Conservation (phyloP, 2,329 filamentous ascomycete species). For the Epichloe aotearoae region DNA sequence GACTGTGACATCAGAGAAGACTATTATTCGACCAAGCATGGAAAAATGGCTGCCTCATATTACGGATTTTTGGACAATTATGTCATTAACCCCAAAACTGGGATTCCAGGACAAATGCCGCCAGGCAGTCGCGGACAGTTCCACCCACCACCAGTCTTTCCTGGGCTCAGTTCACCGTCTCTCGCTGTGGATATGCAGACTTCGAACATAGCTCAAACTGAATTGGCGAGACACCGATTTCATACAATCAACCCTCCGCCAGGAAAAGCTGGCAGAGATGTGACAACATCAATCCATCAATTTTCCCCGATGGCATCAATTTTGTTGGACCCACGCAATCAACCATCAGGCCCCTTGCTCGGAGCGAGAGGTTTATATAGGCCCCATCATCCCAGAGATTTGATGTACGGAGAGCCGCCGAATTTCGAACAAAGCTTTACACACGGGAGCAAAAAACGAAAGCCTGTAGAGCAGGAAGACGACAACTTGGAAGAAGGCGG, state of each 20-base stretch:
- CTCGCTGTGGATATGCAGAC: constrained; percentile 41
- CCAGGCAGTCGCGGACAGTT: constrained; percentile 43
- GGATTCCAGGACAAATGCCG: constrained; percentile 47
- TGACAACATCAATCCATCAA: constrained; percentile 30
- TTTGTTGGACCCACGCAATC: constrained; percentile 62
- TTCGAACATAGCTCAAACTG: constrained; percentile 30
- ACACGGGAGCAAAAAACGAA: constrained; percentile 25
- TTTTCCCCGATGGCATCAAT: constrained; percentile 59
- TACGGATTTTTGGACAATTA: constrained; percentile 94
- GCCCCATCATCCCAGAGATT: constrained; percentile 29
- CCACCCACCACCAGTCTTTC: constrained; percentile 63
- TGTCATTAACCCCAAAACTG: constrained; percentile 57
- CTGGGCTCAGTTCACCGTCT: constrained; percentile 52
- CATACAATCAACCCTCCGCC: background rate
- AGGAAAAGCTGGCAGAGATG: background rate
- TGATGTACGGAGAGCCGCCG: constrained; percentile 32
- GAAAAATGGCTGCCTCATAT: constrained; percentile 96
- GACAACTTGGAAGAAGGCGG: constrained; percentile 37
- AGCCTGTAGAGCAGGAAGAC: constrained; percentile 35
- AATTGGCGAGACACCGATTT: constrained; percentile 30
- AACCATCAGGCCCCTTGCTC: constrained; percentile 41
- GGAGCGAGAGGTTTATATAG: constrained; percentile 33
- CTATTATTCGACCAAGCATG: constrained; percentile 89
- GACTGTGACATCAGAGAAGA: constrained; percentile 66
- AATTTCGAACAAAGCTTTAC: constrained; percentile 45